phyloP scores from a whole-genome alignment of 1,284 basidiomycete species.

The Ustilago tritici region DNA sequence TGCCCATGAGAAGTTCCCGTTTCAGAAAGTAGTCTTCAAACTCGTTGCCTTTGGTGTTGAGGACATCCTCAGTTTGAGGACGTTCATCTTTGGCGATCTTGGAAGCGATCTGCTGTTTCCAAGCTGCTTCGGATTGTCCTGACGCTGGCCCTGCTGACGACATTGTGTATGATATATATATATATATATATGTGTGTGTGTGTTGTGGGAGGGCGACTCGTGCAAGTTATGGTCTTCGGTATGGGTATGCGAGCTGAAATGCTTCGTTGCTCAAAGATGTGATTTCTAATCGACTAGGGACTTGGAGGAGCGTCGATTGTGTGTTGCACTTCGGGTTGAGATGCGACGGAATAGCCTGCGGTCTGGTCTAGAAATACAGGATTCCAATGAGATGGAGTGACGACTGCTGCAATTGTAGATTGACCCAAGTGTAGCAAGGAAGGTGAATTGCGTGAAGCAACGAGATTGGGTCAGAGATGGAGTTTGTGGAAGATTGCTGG shows the following conservation, averaged over 20 bases:
- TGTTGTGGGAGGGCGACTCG: not conserved
- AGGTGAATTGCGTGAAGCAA: not conserved
- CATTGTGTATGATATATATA: constrained; percentile 27
- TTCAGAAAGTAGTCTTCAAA: constrained; percentile 70
- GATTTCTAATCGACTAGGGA: constrained; percentile 7
- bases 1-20: constrained; percentile 69
- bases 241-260: constrained; percentile 11
- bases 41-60: constrained; percentile 69
- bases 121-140: constrained; percentile 57
- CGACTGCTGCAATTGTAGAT: not conserved
- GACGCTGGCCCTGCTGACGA: constrained; percentile 59
- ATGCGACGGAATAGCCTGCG: not conserved
- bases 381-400: not conserved
- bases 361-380: not conserved
- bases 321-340: not conserved
- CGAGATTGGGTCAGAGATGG: not conserved
- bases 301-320: not conserved
- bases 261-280: not conserved
- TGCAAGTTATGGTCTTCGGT: not conserved
- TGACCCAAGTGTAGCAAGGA: not conserved
- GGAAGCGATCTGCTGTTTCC: constrained; percentile 56
- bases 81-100: constrained; percentile 62
- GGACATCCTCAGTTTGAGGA: constrained; percentile 69
- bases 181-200: not conserved
- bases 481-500: not conserved